Evolutionary conservation across 305 asterid genomes (phyloP), one percentile per base, ranked within the genome.

Genomic region (Plantago rigida): DNA sequence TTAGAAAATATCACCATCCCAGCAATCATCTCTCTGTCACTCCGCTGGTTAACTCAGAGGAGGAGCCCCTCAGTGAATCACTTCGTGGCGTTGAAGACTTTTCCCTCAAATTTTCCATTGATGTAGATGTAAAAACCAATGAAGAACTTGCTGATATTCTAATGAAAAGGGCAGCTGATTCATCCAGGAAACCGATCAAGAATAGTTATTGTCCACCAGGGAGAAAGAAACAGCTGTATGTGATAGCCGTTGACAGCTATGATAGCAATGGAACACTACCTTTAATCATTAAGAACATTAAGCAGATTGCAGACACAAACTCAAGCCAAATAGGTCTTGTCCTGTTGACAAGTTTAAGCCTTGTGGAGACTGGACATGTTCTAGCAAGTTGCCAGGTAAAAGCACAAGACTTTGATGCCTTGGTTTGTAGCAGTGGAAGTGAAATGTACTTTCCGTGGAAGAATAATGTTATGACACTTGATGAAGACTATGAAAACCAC

Each of bases 361-460:
- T 80, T 55, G 64, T 69, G 3, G 93, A 85, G 78, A 71, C 69
- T 0, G 83, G 64, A 24, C 82, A 85, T 55, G 57, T 87, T 67
- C 89, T 48, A 74, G 36, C 51, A 80, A 72, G 68, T 69, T 75
- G 86, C 50, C 74, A 77, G 36, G 56, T 89, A 13, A 80, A 83
- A 68, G 66, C 75, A 10, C 69, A 59, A 2, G 94, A 89, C 4
- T 85, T 89, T 64, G 97, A 89, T 73, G 94, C 87, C 29, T 78
- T 89, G 42, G 78, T 89, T n/a, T 89, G 97, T 64, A 79, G 94
- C 57, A 89, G 97, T 58, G 97, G 97, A 0, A 79, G 95, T 58
- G 94, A 89, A 69, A 78, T 87, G 14, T 85, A 83, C 59, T 89
- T 85, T 64, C 93, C 97, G 0, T 84, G 87, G 7, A 64, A 89